Evolutionary conservation across 1,139 yeast species (phyloP).

Genomic region (Hyphopichia fennica): DNA sequence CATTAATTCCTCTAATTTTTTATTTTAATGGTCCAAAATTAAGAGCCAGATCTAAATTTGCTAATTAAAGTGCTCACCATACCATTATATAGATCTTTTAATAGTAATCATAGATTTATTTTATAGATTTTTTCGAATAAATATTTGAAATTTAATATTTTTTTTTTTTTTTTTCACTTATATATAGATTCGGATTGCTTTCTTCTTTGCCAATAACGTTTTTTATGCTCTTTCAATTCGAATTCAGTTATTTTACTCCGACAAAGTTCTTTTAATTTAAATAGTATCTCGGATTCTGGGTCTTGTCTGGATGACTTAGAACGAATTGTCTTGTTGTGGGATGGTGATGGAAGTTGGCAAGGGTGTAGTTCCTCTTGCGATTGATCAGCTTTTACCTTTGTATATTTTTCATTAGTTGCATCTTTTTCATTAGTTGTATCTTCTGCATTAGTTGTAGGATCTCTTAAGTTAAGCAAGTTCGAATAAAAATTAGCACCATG

Average conservation of each 20-base stretch:
- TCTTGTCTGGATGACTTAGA: too few species aligned
- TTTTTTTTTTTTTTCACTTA: not conserved
- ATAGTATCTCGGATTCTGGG: constrained; percentile 3
- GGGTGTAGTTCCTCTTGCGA: too few species aligned
- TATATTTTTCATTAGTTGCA: too few species aligned
- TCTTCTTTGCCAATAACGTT: constrained; percentile 11
- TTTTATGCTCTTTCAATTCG: constrained; percentile 13
- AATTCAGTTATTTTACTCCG: constrained; percentile 11
- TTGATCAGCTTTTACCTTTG: too few species aligned
- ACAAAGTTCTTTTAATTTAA: constrained; percentile 6
- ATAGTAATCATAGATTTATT: not conserved
- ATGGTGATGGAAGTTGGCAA: too few species aligned
- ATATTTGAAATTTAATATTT: not conserved
- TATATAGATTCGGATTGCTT: not conserved
- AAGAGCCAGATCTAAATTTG: constrained; percentile 2
- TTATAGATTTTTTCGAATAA: too few species aligned
- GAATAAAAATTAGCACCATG: not conserved
- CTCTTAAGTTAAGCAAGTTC: not conserved
- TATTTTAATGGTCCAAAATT: constrained; percentile 1
- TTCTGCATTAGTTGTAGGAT: not conserved
- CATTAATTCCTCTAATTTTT: constrained; percentile 2
- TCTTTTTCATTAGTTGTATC: not conserved
- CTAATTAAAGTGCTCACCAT: not conserved
- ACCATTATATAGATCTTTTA: not conserved
- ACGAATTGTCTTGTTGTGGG: too few species aligned